Conservation (phyloP, 345 rosid genomes). For the Pugionium cornutum region DNA sequence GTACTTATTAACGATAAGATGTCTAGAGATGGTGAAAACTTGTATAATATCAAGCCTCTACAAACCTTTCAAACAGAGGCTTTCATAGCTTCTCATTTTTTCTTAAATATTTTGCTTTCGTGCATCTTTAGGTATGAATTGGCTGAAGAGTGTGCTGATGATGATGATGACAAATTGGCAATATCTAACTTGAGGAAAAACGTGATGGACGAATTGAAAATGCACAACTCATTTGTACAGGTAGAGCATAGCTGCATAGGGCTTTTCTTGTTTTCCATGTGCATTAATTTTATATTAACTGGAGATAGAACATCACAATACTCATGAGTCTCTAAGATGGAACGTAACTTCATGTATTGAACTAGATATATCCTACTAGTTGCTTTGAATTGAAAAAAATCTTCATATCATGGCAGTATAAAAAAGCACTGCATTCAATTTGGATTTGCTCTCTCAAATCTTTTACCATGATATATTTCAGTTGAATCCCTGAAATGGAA, state of each 20-base stretch:
- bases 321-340: conserved; percentile 5
- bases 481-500: not conserved
- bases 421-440: not conserved
- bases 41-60: not conserved
- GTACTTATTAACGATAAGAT: not conserved
- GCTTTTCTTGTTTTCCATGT: conserved; percentile 9
- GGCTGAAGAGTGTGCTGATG: conserved; percentile 94
- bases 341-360: not conserved
- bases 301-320: conserved; percentile 4
- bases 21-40: not conserved
- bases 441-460: not conserved
- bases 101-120: not conserved
- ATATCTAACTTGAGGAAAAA: conserved; percentile 67
- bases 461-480: not conserved
- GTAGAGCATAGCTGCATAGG: conserved; percentile 35
- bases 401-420: not conserved
- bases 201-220: conserved; percentile 71
- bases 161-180: conserved; percentile 82
- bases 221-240: conserved; percentile 72
- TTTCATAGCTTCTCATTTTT: conserved; percentile 27
- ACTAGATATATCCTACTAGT: not conserved
- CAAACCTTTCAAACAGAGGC: not conserved
- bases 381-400: not conserved
- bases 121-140: conserved; percentile 60
- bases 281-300: not conserved